phyloP scores from a whole-genome alignment of 176 grass and related monocot genomes.

The Rhynchospora pubera region DNA sequence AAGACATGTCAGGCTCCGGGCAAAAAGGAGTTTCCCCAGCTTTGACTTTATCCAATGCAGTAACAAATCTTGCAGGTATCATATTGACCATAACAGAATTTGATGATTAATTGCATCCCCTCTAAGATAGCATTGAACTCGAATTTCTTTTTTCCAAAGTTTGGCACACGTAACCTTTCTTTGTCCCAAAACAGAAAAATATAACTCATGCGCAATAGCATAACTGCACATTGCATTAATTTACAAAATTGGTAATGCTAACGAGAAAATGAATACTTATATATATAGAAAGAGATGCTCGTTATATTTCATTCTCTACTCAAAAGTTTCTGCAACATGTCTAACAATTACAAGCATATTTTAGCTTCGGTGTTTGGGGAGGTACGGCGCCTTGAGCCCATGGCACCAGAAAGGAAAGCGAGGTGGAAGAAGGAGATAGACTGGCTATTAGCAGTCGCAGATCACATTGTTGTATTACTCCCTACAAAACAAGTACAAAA shows the following conservation, averaged over 20 bases:
- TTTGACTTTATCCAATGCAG: constrained; percentile 71
- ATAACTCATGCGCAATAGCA: neutral
- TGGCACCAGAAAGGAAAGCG: constrained; percentile 53
- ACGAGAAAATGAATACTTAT: neutral
- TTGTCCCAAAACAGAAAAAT: neutral
- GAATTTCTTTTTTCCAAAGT: neutral
- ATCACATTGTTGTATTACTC: constrained; percentile 85
- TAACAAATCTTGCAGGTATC: constrained; percentile 85
- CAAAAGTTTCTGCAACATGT: neutral
- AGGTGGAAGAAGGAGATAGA: constrained; percentile 82
- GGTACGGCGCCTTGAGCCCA: constrained; percentile 72
- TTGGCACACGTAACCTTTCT: too few relatives aligned
- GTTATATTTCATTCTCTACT: neutral
- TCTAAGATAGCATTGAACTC: neutral
- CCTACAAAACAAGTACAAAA: constrained; percentile 53
- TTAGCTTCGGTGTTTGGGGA: constrained; percentile 83
- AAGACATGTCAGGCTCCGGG: constrained; percentile 86
- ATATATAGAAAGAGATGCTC: neutral
- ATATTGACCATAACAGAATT: neutral
- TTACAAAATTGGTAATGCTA: neutral
- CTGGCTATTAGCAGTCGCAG: constrained; percentile 77
- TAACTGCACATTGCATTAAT: neutral
- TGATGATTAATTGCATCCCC: neutral
- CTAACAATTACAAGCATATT: constrained; percentile 33
- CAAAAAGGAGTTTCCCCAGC: constrained; percentile 70